A percentile compares a stretch with the other conserved stretches of the same genome.
Evolutionary conservation across 1,284 basidiomycete genomes (phyloP).

Genomic region (Pseudozyma tsukubaensis): DNA sequence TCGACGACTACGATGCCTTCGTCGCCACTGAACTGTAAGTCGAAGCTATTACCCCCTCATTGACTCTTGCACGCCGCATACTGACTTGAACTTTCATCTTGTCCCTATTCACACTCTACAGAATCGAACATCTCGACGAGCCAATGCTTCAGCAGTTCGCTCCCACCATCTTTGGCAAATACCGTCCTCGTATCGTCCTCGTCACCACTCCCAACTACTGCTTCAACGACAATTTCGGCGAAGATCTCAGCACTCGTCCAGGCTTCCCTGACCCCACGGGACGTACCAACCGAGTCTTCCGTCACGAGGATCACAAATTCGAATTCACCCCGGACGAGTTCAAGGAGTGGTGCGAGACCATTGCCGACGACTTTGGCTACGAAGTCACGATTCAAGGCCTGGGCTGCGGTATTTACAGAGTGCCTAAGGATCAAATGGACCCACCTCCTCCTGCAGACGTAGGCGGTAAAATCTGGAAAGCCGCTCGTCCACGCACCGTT

Average conservation of each 20-base stretch:
- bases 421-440: constrained; percentile 33
- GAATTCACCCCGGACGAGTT: constrained; percentile 91
- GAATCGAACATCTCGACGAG: constrained; percentile 87
- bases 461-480: constrained; percentile 34
- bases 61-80: not conserved
- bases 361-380: constrained; percentile 81
- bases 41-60: not conserved
- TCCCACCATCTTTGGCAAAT: constrained; percentile 82
- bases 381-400: constrained; percentile 69
- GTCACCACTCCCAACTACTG: constrained; percentile 89
- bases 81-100: constrained; percentile 2
- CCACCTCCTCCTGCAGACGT: constrained; percentile 28
- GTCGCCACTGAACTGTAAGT: constrained; percentile 86
- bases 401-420: constrained; percentile 40
- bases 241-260: constrained; percentile 53
- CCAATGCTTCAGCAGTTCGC: constrained; percentile 80
- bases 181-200: constrained; percentile 81
- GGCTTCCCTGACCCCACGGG: constrained; percentile 81
- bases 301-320: constrained; percentile 90
- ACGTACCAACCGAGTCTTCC: constrained; percentile 74
- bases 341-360: constrained; percentile 76
- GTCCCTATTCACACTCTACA: constrained; percentile 62
- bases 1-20: constrained; percentile 82
- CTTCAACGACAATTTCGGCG: constrained; percentile 84
- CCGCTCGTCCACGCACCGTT: constrained; percentile 33